These are phyloP conservation scores for Bruguiera gymnorhiza DNA, from an alignment of 345 rosid genomes.

Conservation along the genomic window DNA sequence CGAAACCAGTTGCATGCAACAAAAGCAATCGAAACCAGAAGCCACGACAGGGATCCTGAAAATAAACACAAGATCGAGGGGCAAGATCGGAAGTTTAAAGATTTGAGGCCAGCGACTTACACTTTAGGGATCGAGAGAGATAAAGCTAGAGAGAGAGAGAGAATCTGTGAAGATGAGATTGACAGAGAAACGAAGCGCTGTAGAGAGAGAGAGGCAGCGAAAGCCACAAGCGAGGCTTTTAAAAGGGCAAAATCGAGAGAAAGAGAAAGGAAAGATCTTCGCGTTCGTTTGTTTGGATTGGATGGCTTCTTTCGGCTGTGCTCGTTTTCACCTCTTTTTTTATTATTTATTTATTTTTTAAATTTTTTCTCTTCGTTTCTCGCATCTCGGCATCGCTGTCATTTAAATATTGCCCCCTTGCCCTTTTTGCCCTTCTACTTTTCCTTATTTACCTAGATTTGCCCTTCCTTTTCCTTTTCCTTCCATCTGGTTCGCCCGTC, in stretches of 20 bases:
- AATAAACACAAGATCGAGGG: slow-evolving; percentile 14
- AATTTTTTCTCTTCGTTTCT: neutral
- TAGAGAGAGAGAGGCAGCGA: slow-evolving; percentile 7
- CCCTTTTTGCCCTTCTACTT: slow-evolving; percentile 13
- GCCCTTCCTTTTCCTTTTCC: neutral
- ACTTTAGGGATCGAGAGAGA: slow-evolving; percentile 31
- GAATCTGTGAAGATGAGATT: slow-evolving; percentile 44
- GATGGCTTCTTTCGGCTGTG: slow-evolving; percentile 30
- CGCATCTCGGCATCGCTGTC: slow-evolving; percentile 22
- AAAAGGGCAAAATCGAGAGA: slow-evolving; percentile 10
- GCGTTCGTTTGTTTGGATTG: slow-evolving; percentile 21
- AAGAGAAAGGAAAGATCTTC: neutral
- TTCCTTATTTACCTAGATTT: neutral
- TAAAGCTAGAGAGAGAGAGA: slow-evolving; percentile 15
- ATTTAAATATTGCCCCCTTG: slow-evolving; percentile 17
- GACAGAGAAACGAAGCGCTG: slow-evolving; percentile 1
- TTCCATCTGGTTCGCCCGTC: too few relatives aligned
- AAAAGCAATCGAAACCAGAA: neutral
- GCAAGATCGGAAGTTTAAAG: slow-evolving; percentile 24
- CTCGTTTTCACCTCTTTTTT: neutral
- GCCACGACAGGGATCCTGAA: slow-evolving; percentile 33
- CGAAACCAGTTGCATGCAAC: neutral
- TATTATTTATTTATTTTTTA: too few relatives aligned
- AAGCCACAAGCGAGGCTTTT: slow-evolving; percentile 19
- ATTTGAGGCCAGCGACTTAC: slow-evolving; percentile 34